Evolutionary conservation across 2,329 filamentous ascomycete genomes (phyloP).

Genomic region (Trichophyton rubrum): DNA sequence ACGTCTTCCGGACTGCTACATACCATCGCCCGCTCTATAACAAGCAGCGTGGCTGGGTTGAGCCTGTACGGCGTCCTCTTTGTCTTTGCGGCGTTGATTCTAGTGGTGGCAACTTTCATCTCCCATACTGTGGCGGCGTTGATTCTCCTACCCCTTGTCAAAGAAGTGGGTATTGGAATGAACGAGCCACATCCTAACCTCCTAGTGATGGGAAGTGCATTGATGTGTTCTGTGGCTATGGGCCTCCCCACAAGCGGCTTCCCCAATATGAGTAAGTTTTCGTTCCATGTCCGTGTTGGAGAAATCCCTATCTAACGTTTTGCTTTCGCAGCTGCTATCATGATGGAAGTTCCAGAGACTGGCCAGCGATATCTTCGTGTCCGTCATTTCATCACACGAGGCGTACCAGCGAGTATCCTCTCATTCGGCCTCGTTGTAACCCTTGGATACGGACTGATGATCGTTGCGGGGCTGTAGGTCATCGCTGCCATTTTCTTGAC

Average conservation of each 20-base stretch:
- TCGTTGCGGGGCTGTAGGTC: slow-evolving; percentile 52
- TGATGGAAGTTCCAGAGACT: slow-evolving; percentile 91
- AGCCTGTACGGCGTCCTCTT: slow-evolving; percentile 76
- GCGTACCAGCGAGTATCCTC: slow-evolving; percentile 73
- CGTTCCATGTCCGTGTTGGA: neutral
- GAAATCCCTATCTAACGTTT: neutral
- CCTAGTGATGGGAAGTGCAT: slow-evolving; percentile 82
- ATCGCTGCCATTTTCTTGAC: neutral
- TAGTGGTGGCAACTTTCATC: slow-evolving; percentile 95
- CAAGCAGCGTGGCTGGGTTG: slow-evolving; percentile 58
- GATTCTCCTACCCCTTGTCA: slow-evolving; percentile 84
- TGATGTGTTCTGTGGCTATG: slow-evolving; percentile 99
- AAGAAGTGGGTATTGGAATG: slow-evolving; percentile 74
- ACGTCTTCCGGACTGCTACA: slow-evolving; percentile 85
- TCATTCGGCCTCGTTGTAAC: slow-evolving; percentile 73
- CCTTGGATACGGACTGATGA: slow-evolving; percentile 83
- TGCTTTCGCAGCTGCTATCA: slow-evolving; percentile 65
- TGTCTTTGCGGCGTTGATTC: slow-evolving; percentile 70
- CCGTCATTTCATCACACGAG: slow-evolving; percentile 88
- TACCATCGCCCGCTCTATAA: slow-evolving; percentile 71
- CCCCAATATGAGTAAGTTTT: slow-evolving; percentile 88
- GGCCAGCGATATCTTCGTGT: slow-evolving; percentile 86
- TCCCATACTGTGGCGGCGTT: slow-evolving; percentile 92
- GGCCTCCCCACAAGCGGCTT: slow-evolving; percentile 90
- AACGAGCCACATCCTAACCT: slow-evolving; percentile 83